A percentile compares a stretch with the other conserved stretches of the same genome.
phyloP scores from a whole-genome alignment of 2,329 filamentous ascomycete genomes.

The Diaporthe australafricana region DNA sequence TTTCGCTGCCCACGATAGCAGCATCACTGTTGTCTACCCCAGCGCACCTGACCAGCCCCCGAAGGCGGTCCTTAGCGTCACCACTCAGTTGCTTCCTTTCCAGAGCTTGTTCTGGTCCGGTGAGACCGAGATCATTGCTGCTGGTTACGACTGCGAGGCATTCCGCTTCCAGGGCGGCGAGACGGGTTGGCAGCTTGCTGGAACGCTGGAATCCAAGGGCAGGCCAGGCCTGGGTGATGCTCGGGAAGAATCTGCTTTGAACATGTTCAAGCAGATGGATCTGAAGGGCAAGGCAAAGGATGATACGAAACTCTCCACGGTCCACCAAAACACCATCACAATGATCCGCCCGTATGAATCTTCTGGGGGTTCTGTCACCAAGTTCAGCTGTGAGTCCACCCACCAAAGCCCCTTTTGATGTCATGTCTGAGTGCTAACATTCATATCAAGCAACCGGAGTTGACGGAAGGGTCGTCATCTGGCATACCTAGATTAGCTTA shows the following conservation, averaged over 20 bases:
- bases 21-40: constrained; percentile 95
- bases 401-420: constrained; percentile 36
- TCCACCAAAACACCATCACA: constrained; percentile 96
- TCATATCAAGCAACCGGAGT: constrained; percentile 76
- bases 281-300: constrained; percentile 92
- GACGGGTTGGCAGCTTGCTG: constrained; percentile 84
- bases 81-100: constrained; percentile 91
- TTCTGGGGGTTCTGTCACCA: constrained; percentile 72
- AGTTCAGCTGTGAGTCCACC: constrained; percentile 84
- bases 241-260: constrained; percentile 91
- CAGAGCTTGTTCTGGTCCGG: constrained; percentile 92
- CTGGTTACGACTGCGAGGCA: constrained; percentile 90
- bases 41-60: constrained; percentile 91
- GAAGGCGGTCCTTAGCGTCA: constrained; percentile 87
- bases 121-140: constrained; percentile 93
- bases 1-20: constrained; percentile 95
- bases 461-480: constrained; percentile 85
- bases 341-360: constrained; percentile 83
- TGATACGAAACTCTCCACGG: constrained; percentile 93
- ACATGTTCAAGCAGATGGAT: constrained; percentile 99
- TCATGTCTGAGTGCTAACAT: constrained; percentile 43
- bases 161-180: constrained; percentile 87
- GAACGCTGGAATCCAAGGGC: constrained; percentile 82
- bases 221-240: constrained; percentile 69
- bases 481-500: constrained; percentile 67